phyloP scores from a whole-genome alignment of 306 rosid species.

The Casuarina glauca region DNA sequence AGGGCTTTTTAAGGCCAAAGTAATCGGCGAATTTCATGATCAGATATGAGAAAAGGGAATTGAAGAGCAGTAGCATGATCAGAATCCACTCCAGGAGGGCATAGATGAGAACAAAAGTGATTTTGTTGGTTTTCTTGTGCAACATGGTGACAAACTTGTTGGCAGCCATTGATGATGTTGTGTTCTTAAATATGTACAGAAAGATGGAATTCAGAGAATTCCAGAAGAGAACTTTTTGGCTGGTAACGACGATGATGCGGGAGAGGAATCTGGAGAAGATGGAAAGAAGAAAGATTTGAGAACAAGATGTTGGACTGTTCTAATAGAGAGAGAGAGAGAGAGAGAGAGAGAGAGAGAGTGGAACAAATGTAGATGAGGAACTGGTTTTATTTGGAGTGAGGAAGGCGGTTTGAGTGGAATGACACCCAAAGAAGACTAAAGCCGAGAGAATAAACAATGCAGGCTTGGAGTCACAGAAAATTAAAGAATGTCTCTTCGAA shows the following conservation, averaged over 20 bases:
- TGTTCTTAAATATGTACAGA: conserved; percentile 56
- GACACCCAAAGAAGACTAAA: conserved; percentile 43
- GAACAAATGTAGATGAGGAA: conserved; percentile 28
- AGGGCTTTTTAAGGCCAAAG: conserved; percentile 88
- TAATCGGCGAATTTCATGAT: conserved; percentile 74
- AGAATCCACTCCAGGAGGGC: conserved; percentile 89
- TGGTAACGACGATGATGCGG: neutral
- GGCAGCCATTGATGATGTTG: conserved; percentile 74
- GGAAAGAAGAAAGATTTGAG: conserved; percentile 27
- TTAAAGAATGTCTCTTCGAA: conserved; percentile 40
- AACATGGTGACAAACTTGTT: conserved; percentile 90
- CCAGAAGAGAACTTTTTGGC: conserved; percentile 17
- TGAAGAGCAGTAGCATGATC: conserved; percentile 71
- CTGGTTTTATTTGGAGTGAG: conserved; percentile 49
- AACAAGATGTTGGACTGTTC: conserved; percentile 37
- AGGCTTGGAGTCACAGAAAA: conserved; percentile 44
- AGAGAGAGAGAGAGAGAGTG: conserved; percentile 31
- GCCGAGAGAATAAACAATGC: conserved; percentile 12
- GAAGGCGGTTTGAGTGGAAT: conserved; percentile 42
- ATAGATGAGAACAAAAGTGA: conserved; percentile 73
- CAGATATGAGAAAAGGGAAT: conserved; percentile 77
- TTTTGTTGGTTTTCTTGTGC: conserved; percentile 77
- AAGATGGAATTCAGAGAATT: conserved; percentile 11
- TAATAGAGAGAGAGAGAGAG: conserved; percentile 14
- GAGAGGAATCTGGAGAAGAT: conserved; percentile 23